Conservation (phyloP, 306 rosid species). For the Myrica gale region DNA sequence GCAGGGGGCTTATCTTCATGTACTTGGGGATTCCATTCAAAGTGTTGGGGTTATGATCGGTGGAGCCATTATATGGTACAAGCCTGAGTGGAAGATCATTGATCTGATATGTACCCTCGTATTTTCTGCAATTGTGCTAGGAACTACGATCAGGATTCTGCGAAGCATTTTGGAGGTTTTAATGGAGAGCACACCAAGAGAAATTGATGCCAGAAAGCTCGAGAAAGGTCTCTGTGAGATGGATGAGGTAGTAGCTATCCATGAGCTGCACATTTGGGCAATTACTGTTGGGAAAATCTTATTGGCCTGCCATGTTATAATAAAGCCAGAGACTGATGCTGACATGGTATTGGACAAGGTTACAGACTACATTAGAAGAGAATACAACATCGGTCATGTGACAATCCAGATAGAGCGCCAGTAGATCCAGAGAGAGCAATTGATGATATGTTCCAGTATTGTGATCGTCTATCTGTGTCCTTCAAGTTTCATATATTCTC, state of each 20-base stretch:
- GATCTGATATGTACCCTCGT: slow-evolving; percentile 47
- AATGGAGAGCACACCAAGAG: slow-evolving; percentile 62
- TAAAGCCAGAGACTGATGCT: slow-evolving; percentile 47
- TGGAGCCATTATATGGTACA: slow-evolving; percentile 57
- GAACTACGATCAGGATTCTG: slow-evolving; percentile 56
- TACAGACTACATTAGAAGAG: slow-evolving; percentile 41
- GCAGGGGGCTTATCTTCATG: slow-evolving; percentile 64
- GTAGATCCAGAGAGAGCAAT: slow-evolving; percentile 18
- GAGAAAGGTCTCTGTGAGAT: slow-evolving; percentile 59
- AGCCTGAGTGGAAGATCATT: slow-evolving; percentile 49
- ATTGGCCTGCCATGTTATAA: slow-evolving; percentile 48
- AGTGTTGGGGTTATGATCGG: slow-evolving; percentile 68
- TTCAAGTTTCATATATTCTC: slow-evolving; percentile 7
- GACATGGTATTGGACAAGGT: slow-evolving; percentile 45
- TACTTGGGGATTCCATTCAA: slow-evolving; percentile 58
- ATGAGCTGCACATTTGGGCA: slow-evolving; percentile 51
- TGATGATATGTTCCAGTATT: slow-evolving; percentile 5
- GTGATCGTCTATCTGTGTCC: not conserved
- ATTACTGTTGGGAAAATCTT: slow-evolving; percentile 51
- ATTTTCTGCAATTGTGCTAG: slow-evolving; percentile 40
- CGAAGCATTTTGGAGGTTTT: slow-evolving; percentile 53
- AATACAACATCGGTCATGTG: slow-evolving; percentile 49
- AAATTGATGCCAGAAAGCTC: slow-evolving; percentile 53
- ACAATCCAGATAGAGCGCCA: slow-evolving; percentile 57
- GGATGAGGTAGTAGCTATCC: slow-evolving; percentile 50